Percentiles rank a stretch among this genome's conserved stretches.
phyloP scores from a whole-genome alignment of 805 yeast genomes.

The Wickerhamomyces sydowiorum region DNA sequence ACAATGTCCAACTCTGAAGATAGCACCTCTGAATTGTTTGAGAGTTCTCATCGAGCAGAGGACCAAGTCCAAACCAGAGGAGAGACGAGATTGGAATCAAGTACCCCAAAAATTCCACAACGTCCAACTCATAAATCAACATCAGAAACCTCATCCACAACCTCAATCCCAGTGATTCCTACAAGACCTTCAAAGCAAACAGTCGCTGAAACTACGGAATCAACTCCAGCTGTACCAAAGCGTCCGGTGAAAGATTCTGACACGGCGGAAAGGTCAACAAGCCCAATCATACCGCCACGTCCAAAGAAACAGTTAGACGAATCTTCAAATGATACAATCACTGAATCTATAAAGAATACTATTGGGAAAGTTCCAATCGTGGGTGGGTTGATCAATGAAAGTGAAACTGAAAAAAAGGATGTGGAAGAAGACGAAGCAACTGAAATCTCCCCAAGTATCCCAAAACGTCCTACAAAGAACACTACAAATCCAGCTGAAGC shows the following conservation, averaged over 20 bases:
- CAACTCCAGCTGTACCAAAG: constrained; percentile 2
- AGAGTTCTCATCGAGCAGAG: too few relatives aligned
- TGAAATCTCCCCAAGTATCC: neutral
- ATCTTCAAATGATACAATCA: constrained; percentile 10
- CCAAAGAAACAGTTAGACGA: constrained; percentile 7
- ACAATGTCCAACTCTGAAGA: too few relatives aligned
- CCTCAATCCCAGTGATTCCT: constrained; percentile 16
- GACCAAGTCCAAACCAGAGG: too few relatives aligned
- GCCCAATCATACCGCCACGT: constrained; percentile 4
- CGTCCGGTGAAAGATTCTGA: constrained; percentile 1
- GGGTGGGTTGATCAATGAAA: constrained; percentile 3
- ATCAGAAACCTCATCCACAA: neutral
- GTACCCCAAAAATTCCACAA: neutral
- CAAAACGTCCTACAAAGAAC: constrained; percentile 18
- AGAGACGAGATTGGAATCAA: too few relatives aligned
- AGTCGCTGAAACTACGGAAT: constrained; percentile 5
- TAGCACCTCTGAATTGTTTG: too few relatives aligned
- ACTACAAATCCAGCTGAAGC: too few relatives aligned
- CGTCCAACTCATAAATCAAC: neutral
- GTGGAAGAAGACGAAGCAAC: neutral
- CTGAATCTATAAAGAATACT: constrained; percentile 6
- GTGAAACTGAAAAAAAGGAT: neutral
- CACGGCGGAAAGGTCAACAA: neutral
- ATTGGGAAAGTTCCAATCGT: constrained; percentile 10
- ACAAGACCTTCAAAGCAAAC: constrained; percentile 10